Conservation (phyloP, 164 flowering plant genomes). For the Houttuynia cordata region DNA sequence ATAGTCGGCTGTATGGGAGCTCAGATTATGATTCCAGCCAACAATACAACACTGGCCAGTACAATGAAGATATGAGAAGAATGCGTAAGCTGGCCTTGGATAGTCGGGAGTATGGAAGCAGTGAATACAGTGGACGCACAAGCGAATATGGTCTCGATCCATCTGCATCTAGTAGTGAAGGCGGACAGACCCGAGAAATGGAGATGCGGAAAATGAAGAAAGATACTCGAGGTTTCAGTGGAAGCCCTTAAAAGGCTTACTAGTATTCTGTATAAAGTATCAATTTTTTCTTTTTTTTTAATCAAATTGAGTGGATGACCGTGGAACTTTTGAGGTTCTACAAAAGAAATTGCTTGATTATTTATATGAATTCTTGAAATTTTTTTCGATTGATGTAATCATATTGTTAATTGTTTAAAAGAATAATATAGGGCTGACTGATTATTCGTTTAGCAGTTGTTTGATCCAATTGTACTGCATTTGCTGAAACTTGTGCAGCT, state of each 20-base stretch:
- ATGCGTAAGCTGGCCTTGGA: constrained; percentile 73
- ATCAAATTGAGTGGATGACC: too few relatives aligned
- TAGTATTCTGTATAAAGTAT: constrained; percentile 9
- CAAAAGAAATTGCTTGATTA: too few relatives aligned
- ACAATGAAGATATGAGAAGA: constrained; percentile 73
- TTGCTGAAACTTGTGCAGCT: background rate
- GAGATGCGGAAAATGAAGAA: constrained; percentile 43
- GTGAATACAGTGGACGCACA: constrained; percentile 61
- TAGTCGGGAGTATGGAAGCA: constrained; percentile 50
- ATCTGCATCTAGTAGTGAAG: constrained; percentile 75
- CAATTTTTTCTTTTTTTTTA: background rate
- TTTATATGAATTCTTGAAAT: background rate
- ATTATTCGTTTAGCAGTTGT: constrained; percentile 8
- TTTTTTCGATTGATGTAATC: constrained; percentile 18
- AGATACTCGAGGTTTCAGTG: constrained; percentile 15
- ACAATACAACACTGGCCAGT: constrained; percentile 59
- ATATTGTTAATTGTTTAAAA: constrained; percentile 12
- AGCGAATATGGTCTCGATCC: constrained; percentile 63
- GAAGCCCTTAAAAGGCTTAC: constrained; percentile 4
- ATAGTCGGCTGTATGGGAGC: constrained; percentile 42
- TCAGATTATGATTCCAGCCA: constrained; percentile 30
- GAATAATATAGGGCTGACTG: constrained; percentile 5
- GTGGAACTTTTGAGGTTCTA: too few relatives aligned
- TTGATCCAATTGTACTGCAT: constrained; percentile 1
- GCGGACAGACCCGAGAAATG: constrained; percentile 46